A percentile compares a stretch with the other conserved stretches of the same genome.
phyloP scores from a whole-genome alignment of 805 yeast genomes.

The Wickerhamomyces pijperi region DNA sequence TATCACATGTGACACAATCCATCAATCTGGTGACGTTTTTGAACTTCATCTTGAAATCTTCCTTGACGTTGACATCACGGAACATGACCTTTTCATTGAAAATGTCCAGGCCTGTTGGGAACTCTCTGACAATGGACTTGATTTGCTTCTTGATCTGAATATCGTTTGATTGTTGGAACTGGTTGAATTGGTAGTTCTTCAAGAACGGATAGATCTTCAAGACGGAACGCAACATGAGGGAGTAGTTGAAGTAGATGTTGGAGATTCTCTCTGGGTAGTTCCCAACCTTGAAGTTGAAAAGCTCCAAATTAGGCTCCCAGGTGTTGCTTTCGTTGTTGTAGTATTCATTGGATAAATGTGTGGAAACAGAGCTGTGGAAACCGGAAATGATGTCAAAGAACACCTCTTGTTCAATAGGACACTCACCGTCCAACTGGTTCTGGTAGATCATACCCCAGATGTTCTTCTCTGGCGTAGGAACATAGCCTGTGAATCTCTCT shows the following conservation, averaged over 20 bases:
- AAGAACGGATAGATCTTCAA: constrained; percentile 50
- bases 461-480: constrained; percentile 83
- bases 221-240: constrained; percentile 72
- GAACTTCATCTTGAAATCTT: constrained; percentile 78
- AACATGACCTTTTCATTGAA: constrained; percentile 43
- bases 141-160: constrained; percentile 33
- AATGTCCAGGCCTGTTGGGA: constrained; percentile 20
- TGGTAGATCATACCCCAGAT: constrained; percentile 90
- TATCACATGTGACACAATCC: constrained; percentile 98
- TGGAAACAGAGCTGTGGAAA: constrained; percentile 90
- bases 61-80: constrained; percentile 50
- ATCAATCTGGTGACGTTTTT: constrained; percentile 83
- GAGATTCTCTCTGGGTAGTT: constrained; percentile 76
- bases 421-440: constrained; percentile 50
- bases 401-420: constrained; percentile 73
- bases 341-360: constrained; percentile 82
- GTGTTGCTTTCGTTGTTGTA: constrained; percentile 58
- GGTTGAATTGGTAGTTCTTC: constrained; percentile 39
- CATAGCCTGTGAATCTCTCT: constrained; percentile 93
- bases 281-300: constrained; percentile 87
- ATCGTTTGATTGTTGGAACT: constrained; percentile 27
- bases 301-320: constrained; percentile 74
- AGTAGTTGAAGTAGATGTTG: constrained; percentile 87
- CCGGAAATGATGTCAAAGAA: constrained; percentile 85
- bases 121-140: constrained; percentile 13